phyloP scores from a whole-genome alignment of 495 filamentous ascomycete genomes.

The Aspergillus ellipticus region DNA sequence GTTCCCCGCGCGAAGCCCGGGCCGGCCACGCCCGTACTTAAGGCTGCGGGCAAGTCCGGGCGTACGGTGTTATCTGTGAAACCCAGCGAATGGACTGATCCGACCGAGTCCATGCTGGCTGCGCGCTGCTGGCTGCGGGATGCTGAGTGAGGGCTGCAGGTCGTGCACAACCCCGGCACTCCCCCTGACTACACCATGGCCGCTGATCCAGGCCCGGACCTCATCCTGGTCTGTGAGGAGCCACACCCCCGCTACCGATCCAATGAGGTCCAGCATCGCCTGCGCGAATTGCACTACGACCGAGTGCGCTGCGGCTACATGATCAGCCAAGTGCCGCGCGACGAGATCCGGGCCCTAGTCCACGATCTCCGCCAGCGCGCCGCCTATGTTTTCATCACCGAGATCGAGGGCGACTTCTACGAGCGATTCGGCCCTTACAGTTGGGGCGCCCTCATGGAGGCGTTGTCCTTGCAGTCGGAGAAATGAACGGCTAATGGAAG shows the following conservation, averaged over 20 bases:
- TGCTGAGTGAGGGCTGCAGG: background rate
- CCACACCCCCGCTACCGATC: conserved; percentile 11
- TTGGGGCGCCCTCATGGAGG: conserved; percentile 12
- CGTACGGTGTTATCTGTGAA: background rate
- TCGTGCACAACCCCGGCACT: conserved; percentile 19
- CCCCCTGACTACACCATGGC: conserved; percentile 8
- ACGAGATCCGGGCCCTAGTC: conserved; percentile 2
- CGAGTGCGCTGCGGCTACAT: conserved; percentile 11
- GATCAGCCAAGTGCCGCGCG: conserved; percentile 10
- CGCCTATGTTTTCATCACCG: conserved; percentile 15
- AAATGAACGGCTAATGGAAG: background rate
- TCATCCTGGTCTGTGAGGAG: conserved; percentile 17
- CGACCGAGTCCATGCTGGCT: too few relatives aligned
- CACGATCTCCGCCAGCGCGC: conserved; percentile 12
- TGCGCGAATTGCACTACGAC: conserved; percentile 1
- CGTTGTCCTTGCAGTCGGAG: conserved; percentile 1
- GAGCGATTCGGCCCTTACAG: conserved; percentile 15
- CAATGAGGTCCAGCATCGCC: conserved; percentile 14
- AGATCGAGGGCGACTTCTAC: conserved; percentile 15
- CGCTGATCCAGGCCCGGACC: conserved; percentile 3
- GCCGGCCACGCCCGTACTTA: too few relatives aligned
- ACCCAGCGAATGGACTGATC: background rate
- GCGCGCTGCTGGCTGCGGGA: conserved; percentile 4
- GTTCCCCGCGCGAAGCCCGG: background rate
- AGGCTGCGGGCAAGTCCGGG: background rate